Base-by-base conservation (phyloP, 2,329 filamentous ascomycete species). In the Chalaropsis ovoidea region DNA sequence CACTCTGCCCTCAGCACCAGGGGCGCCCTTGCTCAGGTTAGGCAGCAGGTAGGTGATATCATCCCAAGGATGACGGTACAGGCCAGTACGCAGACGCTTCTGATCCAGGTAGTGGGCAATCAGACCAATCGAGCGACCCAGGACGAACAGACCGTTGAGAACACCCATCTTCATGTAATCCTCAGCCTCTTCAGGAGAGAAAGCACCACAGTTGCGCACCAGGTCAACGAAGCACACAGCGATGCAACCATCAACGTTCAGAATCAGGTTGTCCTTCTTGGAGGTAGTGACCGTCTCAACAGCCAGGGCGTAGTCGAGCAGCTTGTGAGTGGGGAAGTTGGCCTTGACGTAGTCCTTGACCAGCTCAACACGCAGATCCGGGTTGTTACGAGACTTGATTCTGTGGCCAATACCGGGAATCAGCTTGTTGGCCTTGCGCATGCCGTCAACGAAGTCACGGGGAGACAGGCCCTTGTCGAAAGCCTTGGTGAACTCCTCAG, bases 401-500 rank as follows among this genome's bases (percentile, higher is more conserved):
- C 92, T 90, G 85, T 99, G 94, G 72, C 94, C 94, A 73, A 99
- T 99, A 83, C 94, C 94, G 70, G 94, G 94, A 72, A 99, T 97
- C 72, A 99, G 91, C 85, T 97, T 99, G 87, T 99, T 99, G 80
- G 94, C 90, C 84, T 97, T 99, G 79, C 94, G 87, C 93, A 97
- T 97, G 72, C 82, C 89, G 81, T 99, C 94, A 70, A 99, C 94
- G 73, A 99, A 99, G 79, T 99, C 94, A 84, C 94, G 92, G 68
- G 94, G 94, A 81, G 88, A 95, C 71, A 97, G 87, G 74, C 91
- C 92, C 86, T 96, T 96, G 83, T 99, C 94, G 72, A 93, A 95
- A 67, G 94, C 94, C 80, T 91, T 92, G 77, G 90, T 92, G 83
- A 99, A 99, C 82, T 99, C 94, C 80, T 96, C 93, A 52, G 94